phyloP scores from a whole-genome alignment of 352 stramenopile genomes.

The Halophytophthora polymorphica region DNA sequence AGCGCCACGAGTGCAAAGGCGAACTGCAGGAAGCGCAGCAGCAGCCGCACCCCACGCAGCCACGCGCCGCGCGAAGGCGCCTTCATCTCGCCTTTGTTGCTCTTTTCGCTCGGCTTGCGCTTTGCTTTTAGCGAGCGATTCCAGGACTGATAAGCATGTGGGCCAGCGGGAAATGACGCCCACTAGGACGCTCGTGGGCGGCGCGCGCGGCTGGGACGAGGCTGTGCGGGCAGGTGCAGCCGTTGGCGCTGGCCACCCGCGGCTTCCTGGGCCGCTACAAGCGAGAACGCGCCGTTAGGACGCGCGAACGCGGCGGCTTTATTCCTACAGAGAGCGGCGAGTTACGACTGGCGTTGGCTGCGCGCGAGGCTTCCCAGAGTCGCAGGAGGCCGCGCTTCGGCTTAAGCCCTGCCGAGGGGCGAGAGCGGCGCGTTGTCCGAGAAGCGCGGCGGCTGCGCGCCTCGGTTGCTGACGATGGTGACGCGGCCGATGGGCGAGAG shows the following conservation, averaged over 20 bases:
- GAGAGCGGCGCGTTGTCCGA: conserved; percentile 4
- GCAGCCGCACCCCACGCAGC: conserved; percentile 25
- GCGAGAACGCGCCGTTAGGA: conserved; percentile 1
- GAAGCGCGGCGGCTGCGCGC: conserved; percentile 5
- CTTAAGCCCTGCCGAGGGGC: conserved; percentile 4
- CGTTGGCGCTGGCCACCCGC: no score
- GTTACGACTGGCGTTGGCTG: conserved; percentile 9
- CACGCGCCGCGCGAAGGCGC: conserved; percentile 26
- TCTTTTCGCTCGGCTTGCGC: neutral
- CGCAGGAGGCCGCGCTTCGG: neutral
- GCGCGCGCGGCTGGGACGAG: conserved; percentile 20
- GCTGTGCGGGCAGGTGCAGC: conserved; percentile 1
- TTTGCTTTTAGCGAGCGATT: no score
- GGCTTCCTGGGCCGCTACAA: no score
- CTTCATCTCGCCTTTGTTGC: conserved; percentile 1
- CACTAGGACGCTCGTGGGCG: conserved; percentile 1
- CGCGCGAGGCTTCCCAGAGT: conserved; percentile 1
- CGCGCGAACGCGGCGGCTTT: no score
- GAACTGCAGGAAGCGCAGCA: conserved; percentile 69
- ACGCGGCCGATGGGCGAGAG: conserved; percentile 20
- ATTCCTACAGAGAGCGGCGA: no score
- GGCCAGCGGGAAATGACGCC: no score
- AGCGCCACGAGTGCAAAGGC: conserved; percentile 51
- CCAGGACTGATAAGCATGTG: no score
- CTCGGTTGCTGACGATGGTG: neutral